Base-by-base conservation (phyloP, 2,329 filamentous ascomycete species). In the Fusarium incarnatum region DNA sequence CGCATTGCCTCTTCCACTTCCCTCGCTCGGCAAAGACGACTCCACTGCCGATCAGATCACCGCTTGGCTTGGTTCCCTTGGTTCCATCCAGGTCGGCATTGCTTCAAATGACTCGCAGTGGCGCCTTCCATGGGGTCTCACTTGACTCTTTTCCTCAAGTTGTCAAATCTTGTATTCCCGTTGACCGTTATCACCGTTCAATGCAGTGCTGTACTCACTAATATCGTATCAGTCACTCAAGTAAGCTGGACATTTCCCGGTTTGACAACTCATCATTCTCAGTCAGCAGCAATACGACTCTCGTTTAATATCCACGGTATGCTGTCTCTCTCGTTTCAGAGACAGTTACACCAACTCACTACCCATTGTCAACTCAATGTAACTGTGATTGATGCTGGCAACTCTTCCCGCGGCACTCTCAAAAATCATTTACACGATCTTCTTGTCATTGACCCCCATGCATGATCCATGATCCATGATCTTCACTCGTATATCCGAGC, bases 41-140 rank as follows among this genome's bases (percentile, higher is more conserved):
- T 73, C 71, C 73, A 75, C 73, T 68, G 73, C 70, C 73, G 73
- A 75, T 73, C 73, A 67, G 63, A 75, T 70, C 73, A 75, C 64
- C 60, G 53, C 30, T 57, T 44, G 56, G 62, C n/a, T 53, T 25
- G 20, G 18, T 20, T 52, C 18, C 34, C n/a, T 53, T 25, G 20
- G 22, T 52, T 52, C 18, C 34, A 37, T 41, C 49, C 34, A 37
- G 34, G 42, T 53, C 49, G 49, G 34, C 49, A 67, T 46, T 57
- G 61, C 53, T 44, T 50, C 57, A 70, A 53, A 74, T 74, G 72
- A 74, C 72, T 74, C 72, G 72, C 57, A 64, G 72, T 73, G 72
- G 72, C 59, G 57, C 65, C 68, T 64, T 63, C n/a, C 22, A 45
- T 58, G 48, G 50, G 47, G 48, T 40, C 32, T 50, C 34, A 42